Base-by-base conservation (phyloP, 495 filamentous ascomycete species). In the Penicillium nucicola region DNA sequence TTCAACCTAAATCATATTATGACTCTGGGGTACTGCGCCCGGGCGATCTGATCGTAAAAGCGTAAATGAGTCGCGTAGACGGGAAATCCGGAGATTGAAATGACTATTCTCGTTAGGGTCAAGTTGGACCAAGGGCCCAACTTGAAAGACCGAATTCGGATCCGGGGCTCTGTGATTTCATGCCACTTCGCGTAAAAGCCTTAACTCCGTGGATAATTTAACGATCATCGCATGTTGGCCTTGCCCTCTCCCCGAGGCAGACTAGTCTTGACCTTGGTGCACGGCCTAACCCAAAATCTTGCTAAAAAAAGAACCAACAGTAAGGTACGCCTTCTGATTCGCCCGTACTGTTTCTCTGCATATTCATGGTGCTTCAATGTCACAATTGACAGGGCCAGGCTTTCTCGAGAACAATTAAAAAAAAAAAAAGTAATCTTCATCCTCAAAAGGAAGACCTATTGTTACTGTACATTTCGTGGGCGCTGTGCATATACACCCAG, bases 251-350 rank as follows among this genome's bases (percentile, higher is more conserved):
- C 18, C 39, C 8, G 18, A 42, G 23, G 42, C 30, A 44, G 28
- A 44, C 28, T 31, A 45, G 42, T 28, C 25, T 28, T 4, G 25
- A 9, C 5, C 25, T 28, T 9, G 6, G 42, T 32, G 42, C 42
- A 44, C 28, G 28, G 42, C 5, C 28, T 31, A 20, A n/a, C 7
- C 7, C 14, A 10, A 30, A 31, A 41, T 40, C 1, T 11, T 20
- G 31, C 53, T 56, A 56, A 48, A 56, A 56, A 56, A 53, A 56
- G 49, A 56, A 56, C 54, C 54, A 56, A 56, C 54, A 56, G 12
- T 48, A 7, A 34, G 48, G 28, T 25, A 20, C 25, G 44, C 33
- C 15, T 18, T 32, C 35, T 50, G 42, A 51, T 42, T 55, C 37
- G 51, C 23, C 36, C 37, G 43, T 51, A 23, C 38, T 12, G 15